Evolutionary conservation across 108 stramenopile genomes (phyloP).

Genomic region (Discostella pseudostelligera): DNA sequence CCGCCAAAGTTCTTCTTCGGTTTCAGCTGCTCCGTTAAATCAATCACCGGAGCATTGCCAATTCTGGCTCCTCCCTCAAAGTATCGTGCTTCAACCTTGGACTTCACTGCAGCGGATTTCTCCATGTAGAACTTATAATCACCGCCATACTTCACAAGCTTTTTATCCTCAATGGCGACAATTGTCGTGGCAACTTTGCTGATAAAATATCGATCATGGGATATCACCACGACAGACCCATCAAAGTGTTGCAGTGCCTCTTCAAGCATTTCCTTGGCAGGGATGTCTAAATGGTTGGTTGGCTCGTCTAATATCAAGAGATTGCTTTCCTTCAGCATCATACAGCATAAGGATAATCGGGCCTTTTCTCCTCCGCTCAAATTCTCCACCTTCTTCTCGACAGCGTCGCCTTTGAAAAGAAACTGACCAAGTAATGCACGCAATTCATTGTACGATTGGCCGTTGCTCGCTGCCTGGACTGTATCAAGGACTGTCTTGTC

Average conservation of each 20-base stretch:
- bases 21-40: constrained; percentile 58
- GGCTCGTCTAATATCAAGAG: constrained; percentile 92
- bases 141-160: constrained; percentile 82
- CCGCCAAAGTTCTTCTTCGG: constrained; percentile 91
- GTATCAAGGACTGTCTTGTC: constrained; percentile 87
- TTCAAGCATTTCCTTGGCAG: constrained; percentile 98
- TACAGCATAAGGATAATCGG: constrained; percentile 87
- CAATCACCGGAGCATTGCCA: constrained; percentile 69
- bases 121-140: constrained; percentile 97
- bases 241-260: constrained; percentile 94
- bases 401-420: constrained; percentile 93
- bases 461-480: constrained; percentile 71
- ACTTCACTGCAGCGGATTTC: constrained; percentile 70
- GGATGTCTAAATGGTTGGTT: constrained; percentile 85
- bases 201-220: constrained; percentile 98
- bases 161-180: constrained; percentile 90
- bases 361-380: constrained; percentile 97
- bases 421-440: constrained; percentile 93
- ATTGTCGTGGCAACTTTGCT: constrained; percentile 93
- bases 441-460: constrained; percentile 88
- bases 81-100: constrained; percentile 87
- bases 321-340: constrained; percentile 94
- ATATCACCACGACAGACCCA: constrained; percentile 91
- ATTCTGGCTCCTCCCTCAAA: constrained; percentile 74
- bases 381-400: constrained; percentile 85